Conservation (phyloP, 1,139 yeast species). For the Geotrichum phurueaensis region DNA sequence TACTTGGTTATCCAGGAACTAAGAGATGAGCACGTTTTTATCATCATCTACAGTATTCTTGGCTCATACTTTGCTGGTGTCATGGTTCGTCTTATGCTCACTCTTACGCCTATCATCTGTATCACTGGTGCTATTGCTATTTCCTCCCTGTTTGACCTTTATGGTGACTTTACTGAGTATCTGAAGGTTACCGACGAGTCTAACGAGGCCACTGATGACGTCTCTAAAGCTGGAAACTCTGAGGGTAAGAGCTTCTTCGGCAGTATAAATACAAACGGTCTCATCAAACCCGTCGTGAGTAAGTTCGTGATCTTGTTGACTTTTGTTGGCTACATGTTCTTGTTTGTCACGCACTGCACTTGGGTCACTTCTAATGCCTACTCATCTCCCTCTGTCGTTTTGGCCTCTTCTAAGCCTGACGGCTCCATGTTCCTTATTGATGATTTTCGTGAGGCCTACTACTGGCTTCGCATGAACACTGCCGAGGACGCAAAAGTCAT, state of each 20-base stretch:
- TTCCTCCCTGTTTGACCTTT: conserved; percentile 77
- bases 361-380: conserved; percentile 97
- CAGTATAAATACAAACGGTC: conserved; percentile 17
- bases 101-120: conserved; percentile 93
- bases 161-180: conserved; percentile 51
- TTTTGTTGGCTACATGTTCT: conserved; percentile 65
- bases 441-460: conserved; percentile 97
- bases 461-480: conserved; percentile 98
- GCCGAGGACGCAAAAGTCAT: conserved; percentile 91
- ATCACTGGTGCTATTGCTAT: conserved; percentile 84
- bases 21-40: conserved; percentile 86
- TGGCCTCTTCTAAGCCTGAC: conserved; percentile 78
- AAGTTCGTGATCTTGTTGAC: conserved; percentile 62
- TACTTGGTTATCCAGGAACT: conserved; percentile 85
- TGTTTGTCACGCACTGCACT: conserved; percentile 91
- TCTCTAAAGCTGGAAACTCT: conserved; percentile 7
- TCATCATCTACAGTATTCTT: conserved; percentile 81
- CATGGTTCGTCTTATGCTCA: conserved; percentile 96
- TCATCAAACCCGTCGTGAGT: conserved; percentile 42
- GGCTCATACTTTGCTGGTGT: conserved; percentile 98
- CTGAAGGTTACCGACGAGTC: conserved; percentile 16
- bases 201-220: conserved; percentile 11
- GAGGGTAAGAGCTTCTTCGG: conserved; percentile 20
- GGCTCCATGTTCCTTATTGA: conserved; percentile 84
- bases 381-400: conserved; percentile 95